These are phyloP conservation scores for Colletotrichum liriopes DNA, from an alignment of 2,329 filamentous ascomycete genomes.

Conservation along the genomic window DNA sequence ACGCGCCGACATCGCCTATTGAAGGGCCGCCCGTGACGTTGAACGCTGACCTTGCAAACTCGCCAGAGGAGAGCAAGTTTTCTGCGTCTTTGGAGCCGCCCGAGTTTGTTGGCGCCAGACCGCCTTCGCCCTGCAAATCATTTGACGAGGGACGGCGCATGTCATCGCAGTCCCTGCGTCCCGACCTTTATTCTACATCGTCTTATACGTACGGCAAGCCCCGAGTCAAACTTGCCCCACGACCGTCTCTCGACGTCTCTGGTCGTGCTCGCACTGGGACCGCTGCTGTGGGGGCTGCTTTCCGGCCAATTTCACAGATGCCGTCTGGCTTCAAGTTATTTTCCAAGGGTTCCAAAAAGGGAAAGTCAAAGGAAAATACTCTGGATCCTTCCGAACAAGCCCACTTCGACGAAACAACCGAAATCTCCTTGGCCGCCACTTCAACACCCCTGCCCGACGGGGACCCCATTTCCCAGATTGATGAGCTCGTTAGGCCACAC, in stretches of 20 bases:
- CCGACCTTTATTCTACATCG: conserved; percentile 66
- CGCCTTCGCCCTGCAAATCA: conserved; percentile 62
- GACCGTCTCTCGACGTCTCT: conserved; percentile 80
- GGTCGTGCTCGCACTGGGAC: conserved; percentile 71
- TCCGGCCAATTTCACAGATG: conserved; percentile 83
- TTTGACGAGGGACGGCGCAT: conserved; percentile 61
- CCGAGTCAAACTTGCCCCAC: conserved; percentile 91
- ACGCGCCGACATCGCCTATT: conserved; percentile 51
- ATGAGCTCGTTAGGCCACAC: conserved; percentile 51
- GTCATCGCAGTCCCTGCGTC: conserved; percentile 68
- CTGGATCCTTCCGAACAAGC: conserved; percentile 50
- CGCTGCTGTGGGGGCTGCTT: conserved; percentile 61
- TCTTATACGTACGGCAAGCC: conserved; percentile 74
- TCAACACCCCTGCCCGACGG: conserved; percentile 55
- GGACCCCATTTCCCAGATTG: conserved; percentile 48
- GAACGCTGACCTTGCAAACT: conserved; percentile 66
- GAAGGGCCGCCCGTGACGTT: conserved; percentile 61
- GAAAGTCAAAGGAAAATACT: conserved; percentile 55
- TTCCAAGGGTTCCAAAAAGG: conserved; percentile 70
- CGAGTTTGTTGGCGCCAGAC: conserved; percentile 65
- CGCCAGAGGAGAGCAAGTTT: conserved; percentile 67
- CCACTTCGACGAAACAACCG: conserved; percentile 55
- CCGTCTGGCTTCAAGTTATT: conserved; percentile 85
- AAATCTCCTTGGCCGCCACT: conserved; percentile 53
- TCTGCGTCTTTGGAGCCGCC: conserved; percentile 66